Conservation (phyloP, 208 protist genomes). For the Trypanosoma cruzi region DNA sequence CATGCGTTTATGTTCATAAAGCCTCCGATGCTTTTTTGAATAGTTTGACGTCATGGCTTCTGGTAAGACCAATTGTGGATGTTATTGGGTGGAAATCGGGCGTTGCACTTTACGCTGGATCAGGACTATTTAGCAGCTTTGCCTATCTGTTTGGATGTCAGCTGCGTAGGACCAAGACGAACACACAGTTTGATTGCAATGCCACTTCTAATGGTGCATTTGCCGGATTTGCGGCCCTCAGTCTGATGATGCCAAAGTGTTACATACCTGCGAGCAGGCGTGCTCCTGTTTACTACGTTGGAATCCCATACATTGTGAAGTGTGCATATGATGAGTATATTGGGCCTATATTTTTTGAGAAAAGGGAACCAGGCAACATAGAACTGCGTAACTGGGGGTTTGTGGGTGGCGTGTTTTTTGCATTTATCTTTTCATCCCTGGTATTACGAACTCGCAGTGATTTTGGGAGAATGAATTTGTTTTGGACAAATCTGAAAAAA, state of each 20-base stretch:
- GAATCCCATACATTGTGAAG: slow-evolving; percentile 63
- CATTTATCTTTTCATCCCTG: slow-evolving; percentile 68
- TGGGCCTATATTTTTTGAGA: slow-evolving; percentile 58
- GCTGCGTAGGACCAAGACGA: slow-evolving; percentile 46
- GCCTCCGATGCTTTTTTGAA: slow-evolving; percentile 64
- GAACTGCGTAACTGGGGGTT: slow-evolving; percentile 85
- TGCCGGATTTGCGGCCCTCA: slow-evolving; percentile 70
- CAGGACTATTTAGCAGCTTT: slow-evolving; percentile 83
- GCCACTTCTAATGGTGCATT: slow-evolving; percentile 81
- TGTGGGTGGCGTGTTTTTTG: slow-evolving; percentile 82
- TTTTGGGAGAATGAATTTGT: slow-evolving; percentile 37
- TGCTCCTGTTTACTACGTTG: slow-evolving; percentile 46
- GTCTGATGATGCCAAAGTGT: slow-evolving; percentile 63
- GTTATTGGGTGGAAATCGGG: slow-evolving; percentile 62
- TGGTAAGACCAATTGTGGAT: slow-evolving; percentile 66
- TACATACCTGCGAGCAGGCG: slow-evolving; percentile 64
- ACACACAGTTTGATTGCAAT: slow-evolving; percentile 59
- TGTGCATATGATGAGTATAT: slow-evolving; percentile 87
- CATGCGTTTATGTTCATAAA: slow-evolving; percentile 67
- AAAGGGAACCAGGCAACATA: slow-evolving; percentile 43
- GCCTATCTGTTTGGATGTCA: slow-evolving; percentile 76
- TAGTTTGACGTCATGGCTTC: slow-evolving; percentile 44
- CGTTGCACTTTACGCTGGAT: slow-evolving; percentile 59
- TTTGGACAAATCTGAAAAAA: slow-evolving; percentile 45
- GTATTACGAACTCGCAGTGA: slow-evolving; percentile 63